These are phyloP conservation scores for Calycina herbarum DNA, from an alignment of 2,329 filamentous ascomycete species.

Conservation along the genomic window DNA sequence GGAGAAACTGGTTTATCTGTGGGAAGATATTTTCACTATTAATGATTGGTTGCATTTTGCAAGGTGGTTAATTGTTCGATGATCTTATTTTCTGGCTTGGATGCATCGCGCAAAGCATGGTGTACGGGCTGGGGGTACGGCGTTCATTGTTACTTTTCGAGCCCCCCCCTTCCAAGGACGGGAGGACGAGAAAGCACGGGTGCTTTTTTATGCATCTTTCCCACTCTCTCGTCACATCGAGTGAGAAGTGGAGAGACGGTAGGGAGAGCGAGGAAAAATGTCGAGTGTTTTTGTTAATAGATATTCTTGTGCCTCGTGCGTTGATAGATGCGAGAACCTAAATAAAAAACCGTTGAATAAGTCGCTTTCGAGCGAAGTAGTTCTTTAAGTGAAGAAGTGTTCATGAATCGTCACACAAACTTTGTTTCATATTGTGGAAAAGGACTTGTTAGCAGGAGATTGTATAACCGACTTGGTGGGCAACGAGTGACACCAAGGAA, in stretches of 20 bases:
- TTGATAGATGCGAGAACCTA: background rate
- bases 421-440: no score
- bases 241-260: background rate
- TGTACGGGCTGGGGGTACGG: slow-evolving; percentile 4
- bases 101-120: slow-evolving; percentile 4
- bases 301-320: background rate
- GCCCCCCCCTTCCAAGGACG: background rate
- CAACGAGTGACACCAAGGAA: background rate
- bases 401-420: background rate
- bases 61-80: background rate
- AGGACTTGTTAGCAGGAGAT: background rate
- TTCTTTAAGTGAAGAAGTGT: background rate
- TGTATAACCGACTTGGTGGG: background rate
- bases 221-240: background rate
- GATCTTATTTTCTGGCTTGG: slow-evolving; percentile 5
- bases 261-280: background rate
- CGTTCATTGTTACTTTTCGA: background rate
- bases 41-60: slow-evolving; percentile 1
- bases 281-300: background rate
- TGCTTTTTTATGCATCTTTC: background rate
- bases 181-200: background rate
- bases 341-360: background rate
- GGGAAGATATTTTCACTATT: background rate
- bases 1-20: background rate
- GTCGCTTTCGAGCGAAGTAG: background rate